Evolutionary conservation across 768 basidiomycete species (phyloP).

Genomic region (Ramaria sp.): DNA sequence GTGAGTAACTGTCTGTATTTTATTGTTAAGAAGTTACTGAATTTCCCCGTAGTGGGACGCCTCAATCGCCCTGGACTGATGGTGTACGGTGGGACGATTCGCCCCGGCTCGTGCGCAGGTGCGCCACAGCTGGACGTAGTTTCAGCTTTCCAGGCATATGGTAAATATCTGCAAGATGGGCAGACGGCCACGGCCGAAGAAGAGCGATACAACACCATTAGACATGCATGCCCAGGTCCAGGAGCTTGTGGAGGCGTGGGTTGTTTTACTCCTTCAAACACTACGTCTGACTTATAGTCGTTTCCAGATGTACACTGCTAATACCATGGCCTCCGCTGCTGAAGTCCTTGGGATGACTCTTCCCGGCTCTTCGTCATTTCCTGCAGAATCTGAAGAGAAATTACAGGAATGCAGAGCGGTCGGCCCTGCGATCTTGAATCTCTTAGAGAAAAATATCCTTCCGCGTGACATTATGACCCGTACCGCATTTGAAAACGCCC

Average conservation of each 20-base stretch:
- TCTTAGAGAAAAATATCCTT: conserved; percentile 84
- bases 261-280: conserved; percentile 12
- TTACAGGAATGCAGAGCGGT: conserved; percentile 68
- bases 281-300: conserved; percentile 1
- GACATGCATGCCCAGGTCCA: conserved; percentile 93
- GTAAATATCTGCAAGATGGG: conserved; percentile 47
- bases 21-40: neutral
- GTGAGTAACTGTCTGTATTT: conserved; percentile 36
- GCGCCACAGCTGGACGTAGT: conserved; percentile 76
- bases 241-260: conserved; percentile 96
- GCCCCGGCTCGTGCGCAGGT: conserved; percentile 84
- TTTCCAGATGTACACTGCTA: conserved; percentile 89
- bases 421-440: conserved; percentile 74
- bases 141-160: no score
- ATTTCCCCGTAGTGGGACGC: conserved; percentile 56
- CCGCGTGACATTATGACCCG: conserved; percentile 96
- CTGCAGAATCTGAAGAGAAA: conserved; percentile 89
- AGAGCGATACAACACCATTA: conserved; percentile 76
- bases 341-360: conserved; percentile 96
- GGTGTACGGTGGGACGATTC: conserved; percentile 96
- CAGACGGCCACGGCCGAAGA: conserved; percentile 74
- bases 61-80: conserved; percentile 94
- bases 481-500: conserved; percentile 94
- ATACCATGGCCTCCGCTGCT: conserved; percentile 94
- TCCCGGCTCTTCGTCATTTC: conserved; percentile 95